phyloP scores from a whole-genome alignment of 257 asterid species.

The Solanum piurae region DNA sequence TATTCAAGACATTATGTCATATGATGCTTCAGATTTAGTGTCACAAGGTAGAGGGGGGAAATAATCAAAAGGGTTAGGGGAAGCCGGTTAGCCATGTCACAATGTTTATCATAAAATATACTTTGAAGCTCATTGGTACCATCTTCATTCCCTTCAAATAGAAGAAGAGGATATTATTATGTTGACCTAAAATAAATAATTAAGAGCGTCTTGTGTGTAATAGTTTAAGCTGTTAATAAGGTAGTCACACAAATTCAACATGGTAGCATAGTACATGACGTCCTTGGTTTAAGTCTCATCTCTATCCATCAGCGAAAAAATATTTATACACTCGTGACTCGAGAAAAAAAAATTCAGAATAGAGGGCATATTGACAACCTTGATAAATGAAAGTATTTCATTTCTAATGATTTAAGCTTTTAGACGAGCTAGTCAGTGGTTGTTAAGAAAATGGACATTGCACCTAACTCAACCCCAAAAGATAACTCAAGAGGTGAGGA shows the following conservation, averaged over 20 bases:
- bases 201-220: background rate
- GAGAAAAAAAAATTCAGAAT: background rate
- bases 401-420: background rate
- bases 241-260: background rate
- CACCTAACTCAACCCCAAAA: background rate
- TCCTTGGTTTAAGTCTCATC: background rate
- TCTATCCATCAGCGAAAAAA: background rate
- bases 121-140: background rate
- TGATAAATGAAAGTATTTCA: background rate
- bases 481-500: background rate
- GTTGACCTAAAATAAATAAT: background rate
- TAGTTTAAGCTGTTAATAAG: background rate
- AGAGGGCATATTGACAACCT: background rate
- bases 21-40: background rate
- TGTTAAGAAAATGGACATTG: background rate
- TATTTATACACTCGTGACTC: background rate
- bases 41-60: background rate
- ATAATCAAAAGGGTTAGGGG: background rate
- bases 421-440: background rate
- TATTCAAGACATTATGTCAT: background rate
- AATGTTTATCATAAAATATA: background rate
- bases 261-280: background rate
- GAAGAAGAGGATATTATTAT: background rate
- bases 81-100: background rate
- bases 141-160: background rate